These are phyloP conservation scores for Thecaphora thlaspeos DNA, from an alignment of 1,284 basidiomycete genomes.

Conservation along the genomic window DNA sequence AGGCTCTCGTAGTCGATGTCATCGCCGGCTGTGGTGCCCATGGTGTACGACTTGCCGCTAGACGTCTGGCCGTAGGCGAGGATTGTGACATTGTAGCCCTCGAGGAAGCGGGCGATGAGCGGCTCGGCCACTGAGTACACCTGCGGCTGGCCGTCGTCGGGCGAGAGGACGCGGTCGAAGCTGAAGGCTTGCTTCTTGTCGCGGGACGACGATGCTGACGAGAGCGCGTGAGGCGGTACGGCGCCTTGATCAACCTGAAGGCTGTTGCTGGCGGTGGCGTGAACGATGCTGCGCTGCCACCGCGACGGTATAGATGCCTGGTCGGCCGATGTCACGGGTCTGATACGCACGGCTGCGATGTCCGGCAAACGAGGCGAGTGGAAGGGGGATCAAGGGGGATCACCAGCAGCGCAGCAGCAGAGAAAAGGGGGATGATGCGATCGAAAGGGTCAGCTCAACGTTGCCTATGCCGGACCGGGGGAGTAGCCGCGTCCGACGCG, in stretches of 20 bases:
- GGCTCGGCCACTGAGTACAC: conserved; percentile 82
- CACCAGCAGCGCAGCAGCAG: background rate
- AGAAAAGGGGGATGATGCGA: too few relatives aligned
- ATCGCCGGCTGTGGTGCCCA: conserved; percentile 63
- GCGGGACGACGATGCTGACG: conserved; percentile 60
- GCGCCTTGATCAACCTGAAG: conserved; percentile 42
- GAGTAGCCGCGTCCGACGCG: too few relatives aligned
- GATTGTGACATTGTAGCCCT: conserved; percentile 96
- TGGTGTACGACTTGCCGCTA: conserved; percentile 94
- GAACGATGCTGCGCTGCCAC: conserved; percentile 84
- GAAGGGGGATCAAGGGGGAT: background rate
- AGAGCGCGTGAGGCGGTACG: conserved; percentile 30
- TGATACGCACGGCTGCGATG: conserved; percentile 78
- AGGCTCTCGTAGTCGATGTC: conserved; percentile 42
- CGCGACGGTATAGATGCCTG: conserved; percentile 77
- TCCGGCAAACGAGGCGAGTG: too few relatives aligned
- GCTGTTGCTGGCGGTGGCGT: conserved; percentile 61
- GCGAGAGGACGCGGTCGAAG: conserved; percentile 90
- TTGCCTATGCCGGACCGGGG: background rate
- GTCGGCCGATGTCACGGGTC: conserved; percentile 81
- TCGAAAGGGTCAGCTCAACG: background rate
- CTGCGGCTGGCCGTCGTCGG: conserved; percentile 76
- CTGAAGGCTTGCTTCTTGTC: conserved; percentile 75
- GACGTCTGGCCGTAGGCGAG: conserved; percentile 97
- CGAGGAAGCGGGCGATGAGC: conserved; percentile 83